These are phyloP conservation scores for Pulicaria dysenterica DNA, from an alignment of 129 eudicot genomes.

Conservation along the genomic window DNA sequence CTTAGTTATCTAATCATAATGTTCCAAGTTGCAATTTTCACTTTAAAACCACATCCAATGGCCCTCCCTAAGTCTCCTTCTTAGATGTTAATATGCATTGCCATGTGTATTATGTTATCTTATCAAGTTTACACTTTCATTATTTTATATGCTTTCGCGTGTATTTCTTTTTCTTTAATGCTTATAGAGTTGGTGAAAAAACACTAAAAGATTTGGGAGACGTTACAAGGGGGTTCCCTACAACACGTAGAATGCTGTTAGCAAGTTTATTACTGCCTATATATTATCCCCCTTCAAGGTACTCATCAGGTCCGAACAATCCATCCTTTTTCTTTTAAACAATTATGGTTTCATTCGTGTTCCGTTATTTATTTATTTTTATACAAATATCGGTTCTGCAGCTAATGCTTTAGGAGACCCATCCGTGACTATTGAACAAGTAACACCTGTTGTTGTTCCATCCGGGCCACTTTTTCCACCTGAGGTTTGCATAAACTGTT, in stretches of 20 bases:
- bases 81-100: slow-evolving; percentile 1
- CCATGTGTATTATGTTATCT: not conserved
- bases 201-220: slow-evolving; percentile 45
- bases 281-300: slow-evolving; percentile 66
- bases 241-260: slow-evolving; percentile 65
- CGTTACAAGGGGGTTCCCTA: slow-evolving; percentile 40
- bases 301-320: slow-evolving; percentile 69
- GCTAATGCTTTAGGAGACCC: slow-evolving; percentile 94
- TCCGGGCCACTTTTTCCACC: slow-evolving; percentile 83
- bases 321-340: slow-evolving; percentile 21
- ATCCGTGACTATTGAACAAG: slow-evolving; percentile 93
- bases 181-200: slow-evolving; percentile 46
- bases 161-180: not conserved
- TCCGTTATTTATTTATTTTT: not conserved
- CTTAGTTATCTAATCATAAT: slow-evolving; percentile 1
- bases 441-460: slow-evolving; percentile 75
- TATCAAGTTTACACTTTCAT: not conserved
- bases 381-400: slow-evolving; percentile 32
- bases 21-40: not conserved
- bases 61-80: not conserved
- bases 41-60: not conserved
- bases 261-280: slow-evolving; percentile 53
- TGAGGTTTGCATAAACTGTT: slow-evolving; percentile 61
- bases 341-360: not conserved
- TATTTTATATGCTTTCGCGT: not conserved